Base-by-base conservation (phyloP, 2,329 filamentous ascomycete species). In the Fusarium subglutinans region DNA sequence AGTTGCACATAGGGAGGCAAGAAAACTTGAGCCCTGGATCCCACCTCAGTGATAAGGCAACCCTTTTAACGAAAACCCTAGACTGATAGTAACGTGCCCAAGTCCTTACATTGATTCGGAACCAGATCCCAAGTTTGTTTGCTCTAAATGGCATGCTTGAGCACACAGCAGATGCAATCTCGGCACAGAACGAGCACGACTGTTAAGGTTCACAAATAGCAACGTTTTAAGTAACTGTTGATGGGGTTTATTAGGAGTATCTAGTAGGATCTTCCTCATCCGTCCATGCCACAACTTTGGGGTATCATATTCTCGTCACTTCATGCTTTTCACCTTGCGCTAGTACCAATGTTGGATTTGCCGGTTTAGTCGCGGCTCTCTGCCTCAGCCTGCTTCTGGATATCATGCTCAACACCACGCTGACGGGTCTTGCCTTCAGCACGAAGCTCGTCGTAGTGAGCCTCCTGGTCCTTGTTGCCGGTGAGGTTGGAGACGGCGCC, bases 361-460 rank as follows among this genome's bases (percentile, higher is more conserved):
- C 37, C 43, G 24, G 30, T 59, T 68, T 76, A 78, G 24, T 45
- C 33, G n/a, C 50, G 64, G 45, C 65, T 69, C 51, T 80, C 79
- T 48, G 87, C 86, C 73, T 90, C 87, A 2, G 86, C 89, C 86
- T 93, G 86, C 89, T 94, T 95, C 83, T 92, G 85, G 64, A 97
- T 87, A 79, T 97, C 94, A 43, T 88, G 85, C 88, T 98, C 95
- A 4, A 92, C 95, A 56, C 94, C 93, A 26, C 94, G 89, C 88
- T 97, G 93, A 79, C 90, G 87, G 26, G 93, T 93, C 91, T 96
- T 98, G 74, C 95, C 95, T 74, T 90, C 84, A 78, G 96, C 94
- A 79, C 96, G 94, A 83, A 92, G 85, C 76, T 87, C 81, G 81
- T 93, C 86, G 79, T 90, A 93, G 80, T 90, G 89, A 54, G 86